phyloP scores from a whole-genome alignment of 352 stramenopile genomes.

The Blastocystis sp. region DNA sequence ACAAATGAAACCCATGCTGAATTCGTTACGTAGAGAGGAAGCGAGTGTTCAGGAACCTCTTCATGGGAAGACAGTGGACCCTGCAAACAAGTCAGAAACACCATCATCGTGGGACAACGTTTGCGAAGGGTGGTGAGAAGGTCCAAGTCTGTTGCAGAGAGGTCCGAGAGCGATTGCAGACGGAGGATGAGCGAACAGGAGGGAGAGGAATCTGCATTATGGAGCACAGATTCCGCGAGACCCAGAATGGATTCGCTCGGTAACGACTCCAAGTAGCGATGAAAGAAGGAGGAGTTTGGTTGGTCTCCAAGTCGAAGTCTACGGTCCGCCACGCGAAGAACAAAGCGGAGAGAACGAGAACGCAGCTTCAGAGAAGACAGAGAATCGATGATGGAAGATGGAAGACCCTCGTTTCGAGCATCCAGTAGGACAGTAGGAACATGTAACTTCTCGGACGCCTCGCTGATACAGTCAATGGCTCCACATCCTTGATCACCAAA shows the following conservation, averaged over 20 bases:
- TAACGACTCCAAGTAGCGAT: neutral
- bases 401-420: neutral
- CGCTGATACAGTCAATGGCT: conserved; percentile 11
- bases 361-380: neutral
- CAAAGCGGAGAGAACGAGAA: neutral
- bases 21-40: neutral
- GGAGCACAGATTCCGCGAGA: neutral
- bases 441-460: neutral
- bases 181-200: neutral
- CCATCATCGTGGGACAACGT: neutral
- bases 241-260: neutral
- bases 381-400: neutral
- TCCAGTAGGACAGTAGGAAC: conserved; percentile 14
- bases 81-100: neutral
- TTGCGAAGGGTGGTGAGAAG: neutral
- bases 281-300: neutral
- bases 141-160: neutral
- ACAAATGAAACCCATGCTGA: neutral
- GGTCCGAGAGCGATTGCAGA: neutral
- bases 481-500: conserved; percentile 38
- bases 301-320: neutral
- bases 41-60: neutral
- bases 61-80: conserved; percentile 7
- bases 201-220: neutral
- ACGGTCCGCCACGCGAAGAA: neutral